Evolutionary conservation across 257 asterid species (phyloP), one percentile per base, ranked within the genome.

Genomic region (Cinchona pubescens): DNA sequence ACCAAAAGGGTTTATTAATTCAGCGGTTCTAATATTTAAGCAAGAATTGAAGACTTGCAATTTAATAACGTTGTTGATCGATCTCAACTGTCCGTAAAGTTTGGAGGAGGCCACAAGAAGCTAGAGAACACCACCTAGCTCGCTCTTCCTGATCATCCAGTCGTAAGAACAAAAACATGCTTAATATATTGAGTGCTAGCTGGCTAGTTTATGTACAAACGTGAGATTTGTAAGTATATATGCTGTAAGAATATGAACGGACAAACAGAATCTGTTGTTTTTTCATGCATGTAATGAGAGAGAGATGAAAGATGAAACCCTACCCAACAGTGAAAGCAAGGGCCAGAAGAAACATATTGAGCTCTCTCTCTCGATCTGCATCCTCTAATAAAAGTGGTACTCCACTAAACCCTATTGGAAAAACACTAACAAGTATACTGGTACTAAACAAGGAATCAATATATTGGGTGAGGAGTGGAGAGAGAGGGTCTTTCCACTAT

Each of bases 251-350:
- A 78, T 35, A 42, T 43, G 43, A 27, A 75, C 30, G 27, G 21
- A 42, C 46, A 68, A 14, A 69, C 34, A n/a, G 51, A 53, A 72
- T 38, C 18, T 42, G n/a, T 9, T 66, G 51, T 19, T 66, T 66
- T 66, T 60, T 29, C 69, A 27, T 59, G 69, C 77, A 73, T 49
- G 60, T 43, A 27, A 73, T 73, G 45, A 7, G 76, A 55, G 66
- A 4, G 3, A 37, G 11, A 9, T 0, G 43, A 27, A 32, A 10
- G 70, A 8, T 0, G 48, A 63, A 65, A 64, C 48, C 69, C 46
- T 64, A 35, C 48, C 19, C 2, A 10, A 37, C 2, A 2, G 69
- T 18, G 48, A 18, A 11, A 64, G 53, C 7, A 21, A 37, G 2
- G 1, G 9, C 48, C 45, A 6, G 25, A 65, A 63, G 19, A 12